phyloP scores from a whole-genome alignment of 176 grass and related monocot species.

The maize (Zea mays) region DNA sequence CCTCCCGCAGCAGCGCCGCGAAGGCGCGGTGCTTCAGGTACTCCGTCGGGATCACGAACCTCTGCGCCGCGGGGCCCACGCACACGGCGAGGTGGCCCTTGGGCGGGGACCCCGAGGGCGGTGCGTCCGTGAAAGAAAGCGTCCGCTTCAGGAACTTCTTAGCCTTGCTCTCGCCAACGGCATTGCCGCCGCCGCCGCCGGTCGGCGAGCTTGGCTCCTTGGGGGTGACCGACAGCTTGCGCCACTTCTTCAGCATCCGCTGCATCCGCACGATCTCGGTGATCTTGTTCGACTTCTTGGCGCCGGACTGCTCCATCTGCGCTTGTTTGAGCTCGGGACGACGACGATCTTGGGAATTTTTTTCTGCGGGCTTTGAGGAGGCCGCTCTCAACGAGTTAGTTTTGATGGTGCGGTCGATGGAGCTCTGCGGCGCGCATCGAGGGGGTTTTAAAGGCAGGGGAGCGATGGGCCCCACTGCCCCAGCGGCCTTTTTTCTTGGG shows the following conservation, averaged over 20 bases:
- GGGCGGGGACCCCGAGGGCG: constrained; percentile 32
- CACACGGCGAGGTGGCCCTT: constrained; percentile 68
- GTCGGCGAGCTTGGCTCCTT: constrained; percentile 22
- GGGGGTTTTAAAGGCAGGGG: constrained; percentile 38
- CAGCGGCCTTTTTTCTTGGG: background rate
- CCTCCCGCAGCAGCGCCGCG: constrained; percentile 57
- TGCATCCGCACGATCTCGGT: constrained; percentile 89
- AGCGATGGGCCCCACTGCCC: background rate
- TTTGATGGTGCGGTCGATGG: constrained; percentile 10
- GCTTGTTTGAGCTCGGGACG: constrained; percentile 1
- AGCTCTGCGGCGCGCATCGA: constrained; percentile 26
- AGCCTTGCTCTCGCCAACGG: constrained; percentile 60
- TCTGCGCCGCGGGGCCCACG: constrained; percentile 52
- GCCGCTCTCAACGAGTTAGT: constrained; percentile 19
- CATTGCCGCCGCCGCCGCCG: constrained; percentile 23
- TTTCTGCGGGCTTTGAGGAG: background rate
- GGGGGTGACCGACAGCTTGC: constrained; percentile 76
- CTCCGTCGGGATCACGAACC: constrained; percentile 78
- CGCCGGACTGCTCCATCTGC: constrained; percentile 42
- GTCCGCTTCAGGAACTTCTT: constrained; percentile 94
- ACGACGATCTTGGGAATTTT: background rate
- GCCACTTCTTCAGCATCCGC: constrained; percentile 96
- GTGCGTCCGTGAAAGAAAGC: constrained; percentile 67
- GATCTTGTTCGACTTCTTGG: constrained; percentile 92
- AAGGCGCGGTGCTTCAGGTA: constrained; percentile 65